phyloP scores from a whole-genome alignment of 805 yeast genomes.

The Vanderwaltozyma tropicalis region DNA sequence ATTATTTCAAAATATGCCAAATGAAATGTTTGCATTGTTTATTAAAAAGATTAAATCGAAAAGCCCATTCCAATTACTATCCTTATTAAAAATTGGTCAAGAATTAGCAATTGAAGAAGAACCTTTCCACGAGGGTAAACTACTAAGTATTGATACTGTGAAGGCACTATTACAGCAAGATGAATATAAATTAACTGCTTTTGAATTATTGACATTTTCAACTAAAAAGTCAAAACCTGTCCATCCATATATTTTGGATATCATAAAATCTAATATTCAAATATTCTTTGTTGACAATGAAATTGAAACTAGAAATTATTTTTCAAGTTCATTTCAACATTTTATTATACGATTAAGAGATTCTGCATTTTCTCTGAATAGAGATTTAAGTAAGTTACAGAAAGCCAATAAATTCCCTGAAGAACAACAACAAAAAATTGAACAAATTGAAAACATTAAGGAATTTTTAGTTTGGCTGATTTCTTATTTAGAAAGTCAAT shows the following conservation, averaged over 20 bases:
- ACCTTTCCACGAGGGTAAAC: constrained; percentile 33
- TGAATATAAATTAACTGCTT: constrained; percentile 39
- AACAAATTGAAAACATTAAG: constrained; percentile 27
- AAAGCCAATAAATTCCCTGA: constrained; percentile 30
- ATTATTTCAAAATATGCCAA: constrained; percentile 42
- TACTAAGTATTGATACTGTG: constrained; percentile 28
- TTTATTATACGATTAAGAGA: constrained; percentile 59
- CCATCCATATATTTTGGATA: constrained; percentile 33
- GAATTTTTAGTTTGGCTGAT: constrained; percentile 35
- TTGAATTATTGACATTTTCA: constrained; percentile 52
- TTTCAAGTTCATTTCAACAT: constrained; percentile 49
- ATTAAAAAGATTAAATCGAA: constrained; percentile 7
- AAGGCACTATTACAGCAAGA: constrained; percentile 37
- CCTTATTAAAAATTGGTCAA: constrained; percentile 55
- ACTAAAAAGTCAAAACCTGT: constrained; percentile 53
- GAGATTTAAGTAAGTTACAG: constrained; percentile 39
- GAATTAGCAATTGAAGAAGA: constrained; percentile 43
- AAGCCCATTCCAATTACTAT: constrained; percentile 35
- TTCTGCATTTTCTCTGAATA: constrained; percentile 47
- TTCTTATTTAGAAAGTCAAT: constrained; percentile 28
- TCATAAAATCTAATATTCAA: constrained; percentile 37
- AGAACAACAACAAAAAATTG: constrained; percentile 28
- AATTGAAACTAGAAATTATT: constrained; percentile 57
- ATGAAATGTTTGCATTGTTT: constrained; percentile 33
- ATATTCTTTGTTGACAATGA: constrained; percentile 53